Evolutionary conservation across 768 basidiomycete genomes (phyloP), one percentile per base, ranked within the genome.

Genomic region (Clitopilus hobsonii): DNA sequence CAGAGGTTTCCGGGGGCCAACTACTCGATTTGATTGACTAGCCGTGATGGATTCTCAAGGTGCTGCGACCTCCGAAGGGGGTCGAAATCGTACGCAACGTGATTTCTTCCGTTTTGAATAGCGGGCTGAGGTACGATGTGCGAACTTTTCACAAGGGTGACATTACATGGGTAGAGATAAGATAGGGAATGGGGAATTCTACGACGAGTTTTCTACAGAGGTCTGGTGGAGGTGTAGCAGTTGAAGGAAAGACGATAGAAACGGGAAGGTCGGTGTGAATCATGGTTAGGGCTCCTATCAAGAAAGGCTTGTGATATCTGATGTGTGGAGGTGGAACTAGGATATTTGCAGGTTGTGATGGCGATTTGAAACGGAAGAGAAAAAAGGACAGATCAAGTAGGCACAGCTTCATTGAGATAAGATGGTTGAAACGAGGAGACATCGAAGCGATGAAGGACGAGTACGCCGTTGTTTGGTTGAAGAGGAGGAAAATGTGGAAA

Each of bases 341-440:
- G 41, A 45, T 18, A 45, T 45, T 45, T 45, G n/a, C n/a, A 45
- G n/a, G 41, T 45, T 45, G 41, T 45, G 41, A 45, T 45, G 16
- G 41, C 22, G 41, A 45, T 45, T 45, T 45, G 41, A 45, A 45
- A 45, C 41, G 41, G 41, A 18, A 45, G 16, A 18, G n/a, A 45
- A 45, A 45, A 36, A 36, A 36, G 32, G 13, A 14, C 2, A 36
- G 32, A 36, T 36, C 32, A 36, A 36, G 32, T n/a, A 36, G 41
- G 41, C 22, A 45, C 41, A 45, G 41, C 41, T 20, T 45, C 41
- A 23, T 45, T 45, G 41, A 45, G 41, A 45, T 45, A 45, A 45
- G 41, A 45, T 45, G 41, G n/a, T 36, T 36, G 32, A 36, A 36
- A 36, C 32, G 32, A 36, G 32, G 13, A 4, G 4, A 36, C 13